Percentiles rank a stretch among this genome's conserved stretches.
These are phyloP conservation scores for Beta vulgaris DNA, from an alignment of 148 eudicot genomes.

Conservation along the genomic window DNA sequence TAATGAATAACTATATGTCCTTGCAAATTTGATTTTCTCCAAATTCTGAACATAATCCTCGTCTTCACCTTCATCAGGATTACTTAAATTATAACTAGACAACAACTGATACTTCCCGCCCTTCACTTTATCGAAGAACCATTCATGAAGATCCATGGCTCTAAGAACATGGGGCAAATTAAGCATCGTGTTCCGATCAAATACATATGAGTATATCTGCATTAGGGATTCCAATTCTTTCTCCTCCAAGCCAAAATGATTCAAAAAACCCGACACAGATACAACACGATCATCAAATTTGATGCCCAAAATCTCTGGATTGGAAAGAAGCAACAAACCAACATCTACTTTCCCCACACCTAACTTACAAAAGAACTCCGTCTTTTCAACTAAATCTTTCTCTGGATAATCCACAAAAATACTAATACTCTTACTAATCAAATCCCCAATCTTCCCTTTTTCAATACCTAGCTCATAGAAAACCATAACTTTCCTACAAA, in stretches of 20 bases:
- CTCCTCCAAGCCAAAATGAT: conserved; percentile 44
- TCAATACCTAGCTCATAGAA: conserved; percentile 65
- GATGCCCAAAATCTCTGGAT: conserved; percentile 45
- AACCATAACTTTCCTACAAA: conserved; percentile 49
- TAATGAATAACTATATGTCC: conserved; percentile 27
- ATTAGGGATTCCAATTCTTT: conserved; percentile 28
- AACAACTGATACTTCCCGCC: conserved; percentile 38
- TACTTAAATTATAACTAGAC: conserved; percentile 30
- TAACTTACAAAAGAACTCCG: conserved; percentile 55
- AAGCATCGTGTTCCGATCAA: conserved; percentile 56
- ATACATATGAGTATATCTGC: conserved; percentile 46
- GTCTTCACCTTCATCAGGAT: conserved; percentile 44
- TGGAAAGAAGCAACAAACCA: conserved; percentile 55
- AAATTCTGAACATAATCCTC: conserved; percentile 32
- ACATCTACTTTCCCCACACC: conserved; percentile 42
- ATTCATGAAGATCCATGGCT: conserved; percentile 58
- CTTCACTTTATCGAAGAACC: conserved; percentile 58
- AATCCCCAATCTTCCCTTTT: conserved; percentile 47
- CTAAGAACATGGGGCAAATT: conserved; percentile 62
- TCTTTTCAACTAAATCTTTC: conserved; percentile 46
- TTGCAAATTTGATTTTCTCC: conserved; percentile 32
- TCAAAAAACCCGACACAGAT: conserved; percentile 51
- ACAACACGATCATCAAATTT: conserved; percentile 40
- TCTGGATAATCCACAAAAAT: conserved; percentile 45
- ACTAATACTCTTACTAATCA: conserved; percentile 39